These are phyloP conservation scores for Orobanche coerulescens DNA, from an alignment of 257 asterid genomes.

Conservation along the genomic window DNA sequence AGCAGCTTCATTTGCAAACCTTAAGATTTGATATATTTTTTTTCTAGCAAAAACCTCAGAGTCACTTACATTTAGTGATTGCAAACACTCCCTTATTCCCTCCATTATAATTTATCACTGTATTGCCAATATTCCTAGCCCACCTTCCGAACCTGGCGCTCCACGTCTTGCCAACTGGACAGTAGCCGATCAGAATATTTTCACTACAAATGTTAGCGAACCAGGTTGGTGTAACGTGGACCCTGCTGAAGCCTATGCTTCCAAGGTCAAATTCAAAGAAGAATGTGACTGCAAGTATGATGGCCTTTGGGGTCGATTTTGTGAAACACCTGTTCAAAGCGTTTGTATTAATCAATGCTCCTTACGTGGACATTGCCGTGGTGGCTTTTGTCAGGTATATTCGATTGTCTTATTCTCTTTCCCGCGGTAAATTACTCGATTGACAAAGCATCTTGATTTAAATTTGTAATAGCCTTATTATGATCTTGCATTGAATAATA, in stretches of 20 bases:
- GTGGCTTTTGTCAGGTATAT: constrained; percentile 93
- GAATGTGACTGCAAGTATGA: constrained; percentile 97
- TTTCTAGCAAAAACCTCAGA: no score
- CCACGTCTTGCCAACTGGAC: constrained; percentile 57
- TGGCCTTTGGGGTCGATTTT: constrained; percentile 78
- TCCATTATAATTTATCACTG: constrained; percentile 10
- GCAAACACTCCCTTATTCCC: constrained; percentile 2
- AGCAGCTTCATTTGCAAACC: no score
- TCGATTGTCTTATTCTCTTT: background rate
- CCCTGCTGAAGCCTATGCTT: constrained; percentile 65
- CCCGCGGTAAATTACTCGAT: background rate
- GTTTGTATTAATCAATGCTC: constrained; percentile 88
- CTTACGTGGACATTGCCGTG: constrained; percentile 76
- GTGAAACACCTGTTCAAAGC: constrained; percentile 73
- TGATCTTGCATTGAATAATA: background rate
- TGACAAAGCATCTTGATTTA: constrained; percentile 3
- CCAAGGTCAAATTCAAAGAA: constrained; percentile 56
- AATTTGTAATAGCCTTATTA: background rate
- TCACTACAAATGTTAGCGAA: constrained; percentile 57
- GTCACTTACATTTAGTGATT: no score
- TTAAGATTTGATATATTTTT: no score
- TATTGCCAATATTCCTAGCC: constrained; percentile 31
- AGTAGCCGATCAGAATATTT: constrained; percentile 50
- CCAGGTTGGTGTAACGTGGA: constrained; percentile 96
- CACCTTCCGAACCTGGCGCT: constrained; percentile 60